Evolutionary conservation across 345 rosid species (phyloP), one percentile per base, ranked within the genome.

Genomic region (Reutealis trisperma): DNA sequence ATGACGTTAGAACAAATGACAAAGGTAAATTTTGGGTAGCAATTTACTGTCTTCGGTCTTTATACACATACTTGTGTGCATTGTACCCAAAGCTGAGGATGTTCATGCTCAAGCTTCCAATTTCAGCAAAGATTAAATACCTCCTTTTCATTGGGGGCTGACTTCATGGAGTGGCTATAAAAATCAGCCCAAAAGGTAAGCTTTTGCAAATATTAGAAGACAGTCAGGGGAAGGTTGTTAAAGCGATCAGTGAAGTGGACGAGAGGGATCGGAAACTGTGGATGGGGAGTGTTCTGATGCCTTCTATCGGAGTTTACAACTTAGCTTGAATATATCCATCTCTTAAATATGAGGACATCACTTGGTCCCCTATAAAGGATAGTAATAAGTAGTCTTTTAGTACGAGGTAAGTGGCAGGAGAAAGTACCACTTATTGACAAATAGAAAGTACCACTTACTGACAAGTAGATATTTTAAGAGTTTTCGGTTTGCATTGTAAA

Each of bases 21-120:
- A 84, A 90, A 1, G 99, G 99, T 63, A 93, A 95, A 47, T 95
- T 95, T 70, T 95, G 98, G 97, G 94, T 95, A 51, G 99, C 94
- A 2, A 52, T 92, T 84, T 94, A 95, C 63, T 77, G 92, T 80
- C 90, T 80, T 49, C 83, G 90, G 19, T 82, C 61, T 63, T 70
- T 74, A 27, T 91, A 85, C 80, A 13, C 84, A 13, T 73, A 88
- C 79, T 0, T 89, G 14, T 70, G 73, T 73, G 86, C 85, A 13
- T 47, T 52, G 57, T 74, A 84, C 78, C 92, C 98, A 0, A 87
- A 77, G 70, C 61, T 90, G 24, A 87, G 98, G 84, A 86, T 51
- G 75, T 81, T 89, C 78, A 0, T 86, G 70, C 85, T 93, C 72
- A 89, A 81, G 88, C 97, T 95, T 55, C 97, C 98, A 7, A 85